Evolutionary conservation across 495 filamentous ascomycete genomes (phyloP).

Genomic region (Aspergillus ostianus): DNA sequence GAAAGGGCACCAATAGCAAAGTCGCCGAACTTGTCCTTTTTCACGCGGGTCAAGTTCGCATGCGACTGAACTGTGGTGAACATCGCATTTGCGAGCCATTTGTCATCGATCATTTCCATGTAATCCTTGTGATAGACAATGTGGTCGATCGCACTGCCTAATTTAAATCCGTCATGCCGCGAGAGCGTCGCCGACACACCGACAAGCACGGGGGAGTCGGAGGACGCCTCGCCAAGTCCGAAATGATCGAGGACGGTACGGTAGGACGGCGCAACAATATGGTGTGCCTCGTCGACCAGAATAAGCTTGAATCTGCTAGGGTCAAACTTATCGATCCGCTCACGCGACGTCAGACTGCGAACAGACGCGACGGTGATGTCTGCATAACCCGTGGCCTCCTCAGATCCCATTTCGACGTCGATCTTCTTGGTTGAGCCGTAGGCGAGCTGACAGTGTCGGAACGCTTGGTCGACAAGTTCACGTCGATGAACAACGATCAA

Average conservation of each 20-base stretch:
- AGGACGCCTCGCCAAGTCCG: slow-evolving; percentile 53
- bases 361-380: slow-evolving; percentile 96
- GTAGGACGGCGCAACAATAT: slow-evolving; percentile 85
- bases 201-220: slow-evolving; percentile 67
- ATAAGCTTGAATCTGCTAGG: slow-evolving; percentile 80
- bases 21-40: slow-evolving; percentile 66
- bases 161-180: slow-evolving; percentile 79
- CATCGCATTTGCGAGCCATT: slow-evolving; percentile 77
- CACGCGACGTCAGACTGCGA: slow-evolving; percentile 69
- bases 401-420: slow-evolving; percentile 86
- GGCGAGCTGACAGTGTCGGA: slow-evolving; percentile 70
- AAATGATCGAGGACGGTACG: slow-evolving; percentile 72
- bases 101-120: slow-evolving; percentile 91
- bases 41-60: slow-evolving; percentile 70
- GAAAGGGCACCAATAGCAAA: slow-evolving; percentile 75
- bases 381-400: slow-evolving; percentile 68
- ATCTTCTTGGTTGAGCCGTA: slow-evolving; percentile 72
- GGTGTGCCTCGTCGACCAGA: slow-evolving; percentile 96
- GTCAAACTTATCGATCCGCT: slow-evolving; percentile 78
- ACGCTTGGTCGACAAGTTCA: slow-evolving; percentile 96
- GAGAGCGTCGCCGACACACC: slow-evolving; percentile 94
- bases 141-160: slow-evolving; percentile 88
- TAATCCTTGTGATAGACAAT: slow-evolving; percentile 98
- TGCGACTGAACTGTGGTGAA: slow-evolving; percentile 90
- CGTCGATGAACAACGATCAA: slow-evolving; percentile 89